Conservation (phyloP, 2,329 filamentous ascomycete species). For the Fusarium concolor region DNA sequence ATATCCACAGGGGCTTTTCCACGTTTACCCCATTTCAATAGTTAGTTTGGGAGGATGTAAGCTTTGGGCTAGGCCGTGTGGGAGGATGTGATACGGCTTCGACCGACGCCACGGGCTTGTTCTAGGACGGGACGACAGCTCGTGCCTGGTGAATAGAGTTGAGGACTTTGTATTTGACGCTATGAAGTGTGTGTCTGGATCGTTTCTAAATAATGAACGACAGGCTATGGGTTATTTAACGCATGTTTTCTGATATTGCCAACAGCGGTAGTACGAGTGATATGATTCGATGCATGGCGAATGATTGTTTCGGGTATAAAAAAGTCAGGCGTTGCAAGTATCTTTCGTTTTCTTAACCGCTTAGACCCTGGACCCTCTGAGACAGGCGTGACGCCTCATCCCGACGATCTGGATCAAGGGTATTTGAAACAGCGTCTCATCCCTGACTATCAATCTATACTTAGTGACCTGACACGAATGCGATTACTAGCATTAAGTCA, state of each 20-base stretch:
- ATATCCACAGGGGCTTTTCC: slow-evolving; percentile 15
- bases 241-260: background rate
- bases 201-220: background rate
- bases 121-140: background rate
- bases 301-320: slow-evolving; percentile 4
- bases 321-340: background rate
- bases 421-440: background rate
- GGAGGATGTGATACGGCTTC: slow-evolving; percentile 26
- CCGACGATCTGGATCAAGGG: slow-evolving; percentile 2
- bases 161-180: background rate
- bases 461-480: no score
- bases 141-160: background rate
- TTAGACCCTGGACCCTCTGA: background rate
- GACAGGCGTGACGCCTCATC: slow-evolving; percentile 3
- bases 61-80: slow-evolving; percentile 25
- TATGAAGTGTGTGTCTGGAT: background rate
- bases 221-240: background rate
- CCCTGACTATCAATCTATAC: no score
- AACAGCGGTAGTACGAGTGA: background rate
- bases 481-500: background rate
- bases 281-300: slow-evolving; percentile 1
- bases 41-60: slow-evolving; percentile 19
- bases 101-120: slow-evolving; percentile 12
- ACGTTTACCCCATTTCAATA: background rate
- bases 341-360: background rate